These are phyloP conservation scores for Diplodia mutila DNA, from an alignment of 2,329 filamentous ascomycete species.

Conservation along the genomic window DNA sequence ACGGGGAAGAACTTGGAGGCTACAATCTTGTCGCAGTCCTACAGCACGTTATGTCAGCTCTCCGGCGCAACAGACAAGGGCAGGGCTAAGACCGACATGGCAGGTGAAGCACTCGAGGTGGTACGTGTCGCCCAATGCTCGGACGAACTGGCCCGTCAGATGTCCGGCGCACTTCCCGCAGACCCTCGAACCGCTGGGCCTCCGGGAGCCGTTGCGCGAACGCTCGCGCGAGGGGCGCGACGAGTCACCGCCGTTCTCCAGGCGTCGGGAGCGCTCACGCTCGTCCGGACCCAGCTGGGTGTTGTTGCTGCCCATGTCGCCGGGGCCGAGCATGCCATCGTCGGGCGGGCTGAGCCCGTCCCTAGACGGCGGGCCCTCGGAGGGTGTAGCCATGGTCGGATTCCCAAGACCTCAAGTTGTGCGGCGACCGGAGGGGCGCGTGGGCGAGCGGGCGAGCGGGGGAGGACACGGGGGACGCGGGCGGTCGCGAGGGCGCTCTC, in stretches of 20 bases:
- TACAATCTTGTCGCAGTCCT: constrained; percentile 97
- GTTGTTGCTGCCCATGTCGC: constrained; percentile 15
- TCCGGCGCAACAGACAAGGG: not conserved
- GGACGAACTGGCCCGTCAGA: constrained; percentile 92
- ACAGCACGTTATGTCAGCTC: constrained; percentile 27
- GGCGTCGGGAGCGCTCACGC: constrained; percentile 28
- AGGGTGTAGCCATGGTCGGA: constrained; percentile 25
- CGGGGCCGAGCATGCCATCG: constrained; percentile 6
- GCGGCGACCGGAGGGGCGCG: constrained; percentile 1
- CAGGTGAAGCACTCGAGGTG: constrained; percentile 99
- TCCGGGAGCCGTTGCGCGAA: constrained; percentile 37
- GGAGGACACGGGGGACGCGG: not conserved
- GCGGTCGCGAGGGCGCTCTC: not conserved
- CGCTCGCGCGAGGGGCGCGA: constrained; percentile 36
- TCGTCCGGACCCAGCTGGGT: constrained; percentile 27
- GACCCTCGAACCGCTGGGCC: constrained; percentile 44
- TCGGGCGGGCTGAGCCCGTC: constrained; percentile 23
- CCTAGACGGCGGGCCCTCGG: constrained; percentile 25
- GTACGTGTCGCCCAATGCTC: constrained; percentile 89
- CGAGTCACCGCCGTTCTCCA: constrained; percentile 35
- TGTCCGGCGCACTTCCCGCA: constrained; percentile 86
- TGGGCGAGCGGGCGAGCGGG: not conserved
- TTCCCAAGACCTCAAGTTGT: constrained; percentile 4
- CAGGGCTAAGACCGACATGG: constrained; percentile 64
- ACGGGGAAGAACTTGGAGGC: constrained; percentile 99